A percentile compares a stretch with the other conserved stretches of the same genome.
These are phyloP conservation scores for Piloderma croceum DNA, from an alignment of 768 basidiomycete genomes.

Conservation along the genomic window DNA sequence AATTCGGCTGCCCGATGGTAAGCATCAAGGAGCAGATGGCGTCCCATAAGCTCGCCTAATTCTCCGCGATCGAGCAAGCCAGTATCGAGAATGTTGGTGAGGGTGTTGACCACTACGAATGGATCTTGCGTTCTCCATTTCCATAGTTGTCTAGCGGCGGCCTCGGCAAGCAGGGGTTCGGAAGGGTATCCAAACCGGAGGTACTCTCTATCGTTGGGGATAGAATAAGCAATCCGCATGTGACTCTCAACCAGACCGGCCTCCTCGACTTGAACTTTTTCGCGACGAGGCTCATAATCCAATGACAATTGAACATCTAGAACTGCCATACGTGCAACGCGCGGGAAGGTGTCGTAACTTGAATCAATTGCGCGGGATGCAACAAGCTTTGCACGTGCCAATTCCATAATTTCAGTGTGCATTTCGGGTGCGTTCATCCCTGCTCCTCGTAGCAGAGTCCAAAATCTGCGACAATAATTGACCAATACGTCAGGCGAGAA, in stretches of 20 bases:
- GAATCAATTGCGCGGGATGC: too few relatives aligned
- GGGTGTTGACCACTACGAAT: slow-evolving; percentile 5
- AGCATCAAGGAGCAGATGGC: slow-evolving; percentile 19
- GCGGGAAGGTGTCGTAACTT: too few relatives aligned
- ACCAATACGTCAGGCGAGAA: too few relatives aligned
- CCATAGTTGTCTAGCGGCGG: slow-evolving; percentile 20
- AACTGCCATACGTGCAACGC: slow-evolving; percentile 7
- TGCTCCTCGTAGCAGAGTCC: too few relatives aligned
- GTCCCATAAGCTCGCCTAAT: slow-evolving; percentile 20
- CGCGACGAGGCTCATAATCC: slow-evolving; percentile 9
- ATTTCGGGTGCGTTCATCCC: too few relatives aligned
- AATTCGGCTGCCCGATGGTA: slow-evolving; percentile 17
- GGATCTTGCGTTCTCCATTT: slow-evolving; percentile 5
- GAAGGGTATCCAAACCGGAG: too few relatives aligned
- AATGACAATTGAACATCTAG: slow-evolving; percentile 14
- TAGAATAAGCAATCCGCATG: slow-evolving; percentile 23
- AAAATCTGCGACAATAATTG: too few relatives aligned
- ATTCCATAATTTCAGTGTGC: too few relatives aligned
- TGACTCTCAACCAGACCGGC: slow-evolving; percentile 19
- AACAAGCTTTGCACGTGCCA: too few relatives aligned
- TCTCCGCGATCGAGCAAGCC: slow-evolving; percentile 15
- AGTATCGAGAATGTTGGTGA: slow-evolving; percentile 1
- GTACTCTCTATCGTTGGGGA: slow-evolving; percentile 19
- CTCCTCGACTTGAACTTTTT: slow-evolving; percentile 1
- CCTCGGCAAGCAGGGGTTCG: too few relatives aligned